Evolutionary conservation across 306 rosid genomes (phyloP).

Genomic region (Astragalus glycyphyllos): DNA sequence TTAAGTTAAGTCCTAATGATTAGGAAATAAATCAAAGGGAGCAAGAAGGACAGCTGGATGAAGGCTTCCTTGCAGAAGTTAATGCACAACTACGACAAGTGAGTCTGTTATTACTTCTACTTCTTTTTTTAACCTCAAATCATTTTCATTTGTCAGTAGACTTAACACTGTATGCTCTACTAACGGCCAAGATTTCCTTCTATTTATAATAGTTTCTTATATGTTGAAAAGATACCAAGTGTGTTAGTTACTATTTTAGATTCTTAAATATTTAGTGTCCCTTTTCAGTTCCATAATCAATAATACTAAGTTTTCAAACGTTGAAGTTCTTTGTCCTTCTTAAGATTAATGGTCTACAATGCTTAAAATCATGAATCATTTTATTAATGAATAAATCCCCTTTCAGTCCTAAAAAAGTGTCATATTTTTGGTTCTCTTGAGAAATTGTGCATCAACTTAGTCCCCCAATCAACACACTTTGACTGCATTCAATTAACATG

Average conservation of each 20-base stretch:
- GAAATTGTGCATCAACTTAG: not conserved
- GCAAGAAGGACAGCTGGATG: constrained; percentile 84
- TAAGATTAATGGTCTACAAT: not conserved
- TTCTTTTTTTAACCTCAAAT: constrained; percentile 30
- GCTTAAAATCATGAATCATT: not conserved
- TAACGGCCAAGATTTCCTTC: not conserved
- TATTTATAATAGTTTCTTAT: constrained; percentile 11
- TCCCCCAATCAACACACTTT: not conserved
- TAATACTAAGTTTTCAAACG: not conserved
- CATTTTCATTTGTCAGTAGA: constrained; percentile 37
- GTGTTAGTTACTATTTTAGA: constrained; percentile 6
- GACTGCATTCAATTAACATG: not conserved
- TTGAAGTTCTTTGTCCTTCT: not conserved
- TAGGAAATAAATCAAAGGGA: constrained; percentile 83
- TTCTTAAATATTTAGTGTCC: constrained; percentile 2
- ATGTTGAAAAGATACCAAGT: constrained; percentile 1
- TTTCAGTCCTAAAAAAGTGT: not conserved
- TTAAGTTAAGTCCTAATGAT: constrained; percentile 39
- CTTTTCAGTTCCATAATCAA: not conserved
- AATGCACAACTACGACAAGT: constrained; percentile 92
- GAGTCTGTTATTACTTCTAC: constrained; percentile 43
- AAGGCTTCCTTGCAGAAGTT: constrained; percentile 95
- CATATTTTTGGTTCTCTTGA: not conserved
- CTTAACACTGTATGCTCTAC: not conserved
- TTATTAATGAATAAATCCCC: not conserved